Evolutionary conservation across 2,329 filamentous ascomycete genomes (phyloP), one percentile per base, ranked within the genome.

Genomic region (Cordyceps tenuipes): DNA sequence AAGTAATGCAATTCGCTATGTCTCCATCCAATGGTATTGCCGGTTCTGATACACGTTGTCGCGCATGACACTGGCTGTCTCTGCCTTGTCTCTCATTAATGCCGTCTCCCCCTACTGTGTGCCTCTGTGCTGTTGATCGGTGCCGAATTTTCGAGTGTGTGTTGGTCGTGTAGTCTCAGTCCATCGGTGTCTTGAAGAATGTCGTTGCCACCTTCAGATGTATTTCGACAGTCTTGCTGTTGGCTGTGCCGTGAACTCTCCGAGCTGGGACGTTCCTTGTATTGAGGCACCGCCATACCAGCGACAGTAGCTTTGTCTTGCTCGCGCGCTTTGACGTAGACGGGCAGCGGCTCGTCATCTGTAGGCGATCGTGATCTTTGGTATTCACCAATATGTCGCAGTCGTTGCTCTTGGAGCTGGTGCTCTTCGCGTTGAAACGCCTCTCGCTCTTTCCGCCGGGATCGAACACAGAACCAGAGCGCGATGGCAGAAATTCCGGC

Each of bases 231-330:
- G 10, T 53, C 49, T 23, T 53, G 57, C 13, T 43, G 39, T 7
- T 21, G 49, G n/a, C 49, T 47, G 31, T 47, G 26, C 29, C 49
- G 57, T 19, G 49, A 59, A 41, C 49, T 59, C 12, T 60, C 59
- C 21, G 54, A 48, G 46, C 59, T 60, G 8, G 59, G 51, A 1
- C 59, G 49, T 34, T 60, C 59, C 34, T 60, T 60, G 46, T 60
- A 60, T 9, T 46, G 59, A 3, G 59, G 59, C 46, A 60, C 57
- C 7, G 57, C 49, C 13, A 46, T 17, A 5, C n/a, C 21, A 10
- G 49, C 43, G 23, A 23, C 12, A 4, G 47, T 59, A 8, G 57
- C 57, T 41, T 39, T 53, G 29, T 59, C 57, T 19, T 59, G 57
- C 6, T 59, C 48, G 15, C 49, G 29, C 2, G 57, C 46, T 29